Conservation (phyloP, 495 filamentous ascomycete species). For the Neurospora sp. region DNA sequence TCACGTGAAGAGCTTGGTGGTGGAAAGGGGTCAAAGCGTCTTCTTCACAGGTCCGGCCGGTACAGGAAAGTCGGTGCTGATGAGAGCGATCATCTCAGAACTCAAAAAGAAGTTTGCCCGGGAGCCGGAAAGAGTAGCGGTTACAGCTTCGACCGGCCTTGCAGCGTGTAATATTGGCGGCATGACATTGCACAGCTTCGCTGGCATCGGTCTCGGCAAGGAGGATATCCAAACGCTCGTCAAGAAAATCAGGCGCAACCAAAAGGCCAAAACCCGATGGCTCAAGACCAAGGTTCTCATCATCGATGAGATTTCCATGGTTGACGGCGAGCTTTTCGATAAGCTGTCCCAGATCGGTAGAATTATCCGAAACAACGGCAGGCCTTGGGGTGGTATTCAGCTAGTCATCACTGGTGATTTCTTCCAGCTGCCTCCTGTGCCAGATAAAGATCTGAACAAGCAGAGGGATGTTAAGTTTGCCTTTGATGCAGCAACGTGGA, state of each 20-base stretch:
- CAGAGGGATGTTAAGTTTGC: constrained; percentile 72
- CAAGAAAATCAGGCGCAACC: constrained; percentile 83
- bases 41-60: constrained; percentile 98
- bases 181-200: constrained; percentile 91
- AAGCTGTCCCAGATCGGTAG: constrained; percentile 89
- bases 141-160: constrained; percentile 91
- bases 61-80: constrained; percentile 92
- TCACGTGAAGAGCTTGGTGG: constrained; percentile 70
- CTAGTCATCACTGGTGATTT: constrained; percentile 95
- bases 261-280: constrained; percentile 83
- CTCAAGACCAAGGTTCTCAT: constrained; percentile 75
- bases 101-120: constrained; percentile 63
- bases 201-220: constrained; percentile 91
- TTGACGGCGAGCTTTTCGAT: constrained; percentile 93
- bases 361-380: constrained; percentile 69
- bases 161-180: constrained; percentile 96
- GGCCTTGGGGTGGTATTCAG: constrained; percentile 93
- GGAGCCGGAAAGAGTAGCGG: constrained; percentile 74
- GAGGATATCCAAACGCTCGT: constrained; percentile 72
- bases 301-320: constrained; percentile 97
- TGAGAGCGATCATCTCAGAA: constrained; percentile 77
- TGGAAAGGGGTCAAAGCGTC: constrained; percentile 69
- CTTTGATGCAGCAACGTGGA: constrained; percentile 87
- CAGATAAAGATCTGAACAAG: constrained; percentile 45
- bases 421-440: constrained; percentile 92